Evolutionary conservation across 148 eudicot genomes (phyloP), one percentile per base, ranked within the genome.

Genomic region (Heliosperma pusillum): DNA sequence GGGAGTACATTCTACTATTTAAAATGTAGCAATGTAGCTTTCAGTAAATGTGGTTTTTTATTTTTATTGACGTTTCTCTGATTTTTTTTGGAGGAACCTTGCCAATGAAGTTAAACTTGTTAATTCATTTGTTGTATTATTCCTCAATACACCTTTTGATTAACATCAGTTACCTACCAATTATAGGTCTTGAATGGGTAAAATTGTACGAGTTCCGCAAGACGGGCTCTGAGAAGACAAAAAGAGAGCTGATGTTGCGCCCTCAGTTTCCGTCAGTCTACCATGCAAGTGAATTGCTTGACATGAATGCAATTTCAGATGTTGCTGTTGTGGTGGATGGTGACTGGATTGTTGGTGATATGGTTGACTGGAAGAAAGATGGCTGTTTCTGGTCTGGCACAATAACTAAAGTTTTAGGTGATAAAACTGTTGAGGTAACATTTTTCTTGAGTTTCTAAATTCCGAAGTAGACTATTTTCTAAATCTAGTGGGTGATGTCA

Each of bases 361-460:
- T 86, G 81, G 97, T 90, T 66, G 98, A 94, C 76, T 87, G 96
- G 97, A 81, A 33, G 50, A 22, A 44, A 42, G 87, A 81, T 66
- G 86, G 76, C 61, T 85, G 89, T 82, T 90, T 73, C 73, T 94
- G 98, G 98, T 84, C 88, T 10, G 96, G 92, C 65, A 84, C 72
- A 50, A 52, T 94, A 30, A 87, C 84, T 80, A 74, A 90, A 74
- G 65, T 91, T 40, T 45, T 77, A 67, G 86, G 71, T 76, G 78
- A 83, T 59, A 84, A 78, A 56, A 80, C 33, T 79, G 92, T 87
- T 68, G 61, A 86, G 98, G 98, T 90, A 86, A 62, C 27, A 58
- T 1, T 15, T 24, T 60, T 63, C 5, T 7, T 55, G 29, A 73
- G 33, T 30, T 12, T 19, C 16, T 62, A 5, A 3, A 17, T 36